Base-by-base conservation (phyloP, 1,139 yeast species). In the Hyphopichia wangnamkhiaoensis region DNA sequence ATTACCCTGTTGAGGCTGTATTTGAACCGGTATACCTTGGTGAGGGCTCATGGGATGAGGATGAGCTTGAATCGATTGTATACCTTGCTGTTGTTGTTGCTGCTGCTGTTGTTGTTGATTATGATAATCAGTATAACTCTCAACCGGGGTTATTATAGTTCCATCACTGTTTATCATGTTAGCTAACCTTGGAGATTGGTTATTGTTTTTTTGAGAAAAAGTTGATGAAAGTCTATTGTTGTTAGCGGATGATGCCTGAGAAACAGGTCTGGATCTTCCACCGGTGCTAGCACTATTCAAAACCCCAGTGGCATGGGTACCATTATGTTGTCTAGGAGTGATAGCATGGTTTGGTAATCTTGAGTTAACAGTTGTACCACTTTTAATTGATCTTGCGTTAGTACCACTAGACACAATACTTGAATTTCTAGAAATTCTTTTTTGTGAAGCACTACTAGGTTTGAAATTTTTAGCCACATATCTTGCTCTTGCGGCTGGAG, bases 81-180 rank as follows among this genome's bases (percentile, higher is more conserved):
- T 23, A 5, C 4, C 18, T 10, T 25, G 37, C 3, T 7, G 49
- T 39, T 19, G 44, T 21, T 18, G 43, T 30, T 19, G 46, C 38
- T 27, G 45, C 23, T 44, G 36, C 26, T 40, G 38, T 27, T 33
- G 40, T 16, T 31, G 31, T 15, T n/a, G 31, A n/a, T 13, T 34
- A 7, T 37, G 40, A 19, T 43, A 46, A 16, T 52, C 49, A 5
- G 50, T 59, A 42, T 44, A 39, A 1, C 71, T 58, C 13, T 68
- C 76, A 13, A 69, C 63, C 0, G 77, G 75, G 1, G 77, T 68
- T 23, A 71, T 67, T 9, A 70, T 65, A 2, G 78, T 72, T 2
- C 77, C 77, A 45, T 72, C 78, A 48, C 76, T 70, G 43, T 72
- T 72, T 36, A 72, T 71, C 67, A 71, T 64, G 45, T 71, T 72